Evolutionary conservation across 1,139 yeast genomes (phyloP), one percentile per base, ranked within the genome.

Genomic region (Kurtzmaniella quercitrusa): DNA sequence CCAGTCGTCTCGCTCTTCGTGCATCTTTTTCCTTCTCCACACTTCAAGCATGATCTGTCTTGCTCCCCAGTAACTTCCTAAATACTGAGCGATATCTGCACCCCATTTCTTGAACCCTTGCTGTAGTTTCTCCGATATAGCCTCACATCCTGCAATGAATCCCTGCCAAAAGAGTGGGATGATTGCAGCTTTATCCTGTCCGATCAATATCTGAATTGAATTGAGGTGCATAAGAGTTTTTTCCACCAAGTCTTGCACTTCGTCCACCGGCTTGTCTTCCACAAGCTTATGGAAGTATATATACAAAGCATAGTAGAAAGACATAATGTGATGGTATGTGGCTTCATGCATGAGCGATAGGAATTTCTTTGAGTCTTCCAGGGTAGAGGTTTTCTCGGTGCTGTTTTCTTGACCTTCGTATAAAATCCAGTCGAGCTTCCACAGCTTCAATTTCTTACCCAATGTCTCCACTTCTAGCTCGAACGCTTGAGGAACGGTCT

Each of bases 91-190:
- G 48, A 87, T 78, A 47, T 79, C 81, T n/a, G 85, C 85, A 6
- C 93, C 88, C 95, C 95, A 88, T 48, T 74, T 71, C 55, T 80
- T 82, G 64, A 80, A 88, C 29, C 89, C 83, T 49, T 73, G 63
- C 51, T 87, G 93, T 39, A 83, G 63, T 34, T 70, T 71, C 1
- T 64, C 54, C 3, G 83, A 77, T 44, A 77, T 75, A 3, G 94
- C 87, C 50, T 87, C 90, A 56, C 95, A 85, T 0, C 95, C 96
- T 0, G 94, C 93, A 41, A 89, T 84, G 52, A 89, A 89, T 0
- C 94, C 95, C 56, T 87, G 94, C 91, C 95, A 89, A 55, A 88
- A 80, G 34, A 88, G 66, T 2, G 96, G 96, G 34, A 85, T 79
- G 41, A 87, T 82, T 25, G 77, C 74, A 1, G 77, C 82, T 40